These are phyloP conservation scores for Talaromyces adpressus DNA, from an alignment of 495 filamentous ascomycete species.

Conservation along the genomic window DNA sequence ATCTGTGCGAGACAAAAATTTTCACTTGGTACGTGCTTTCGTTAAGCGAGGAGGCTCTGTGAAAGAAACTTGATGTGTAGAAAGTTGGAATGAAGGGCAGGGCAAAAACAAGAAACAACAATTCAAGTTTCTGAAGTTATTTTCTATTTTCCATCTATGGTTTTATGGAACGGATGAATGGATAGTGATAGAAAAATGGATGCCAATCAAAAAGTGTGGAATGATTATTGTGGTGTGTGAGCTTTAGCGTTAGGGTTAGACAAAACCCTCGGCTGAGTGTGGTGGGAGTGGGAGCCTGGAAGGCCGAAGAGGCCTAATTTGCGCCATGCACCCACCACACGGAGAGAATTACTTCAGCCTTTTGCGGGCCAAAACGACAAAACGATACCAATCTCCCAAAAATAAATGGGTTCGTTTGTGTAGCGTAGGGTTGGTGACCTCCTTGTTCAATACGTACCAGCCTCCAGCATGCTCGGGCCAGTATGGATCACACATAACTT, in stretches of 20 bases:
- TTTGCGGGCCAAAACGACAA: not conserved
- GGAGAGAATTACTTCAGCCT: not conserved
- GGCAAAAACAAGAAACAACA: not conserved
- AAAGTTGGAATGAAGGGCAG: not conserved
- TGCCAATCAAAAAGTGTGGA: not conserved
- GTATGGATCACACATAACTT: not conserved
- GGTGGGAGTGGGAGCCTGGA: not conserved
- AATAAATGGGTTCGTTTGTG: not conserved
- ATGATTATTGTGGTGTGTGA: not conserved
- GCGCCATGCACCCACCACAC: not conserved
- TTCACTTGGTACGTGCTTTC: constrained; percentile 3
- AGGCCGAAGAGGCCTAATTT: not conserved
- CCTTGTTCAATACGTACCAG: not conserved
- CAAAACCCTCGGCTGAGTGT: constrained; percentile 3
- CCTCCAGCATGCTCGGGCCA: not conserved
- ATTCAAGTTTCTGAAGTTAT: not conserved
- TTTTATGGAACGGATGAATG: not conserved
- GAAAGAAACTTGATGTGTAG: not conserved
- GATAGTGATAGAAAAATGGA: not conserved
- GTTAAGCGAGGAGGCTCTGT: constrained; percentile 3
- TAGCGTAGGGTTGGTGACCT: not conserved
- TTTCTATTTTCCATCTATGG: not conserved
- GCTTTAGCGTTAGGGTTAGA: not conserved
- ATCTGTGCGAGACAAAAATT: constrained; percentile 9
- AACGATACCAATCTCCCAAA: not conserved